Evolutionary conservation across 1,284 basidiomycete genomes (phyloP), one percentile per base, ranked within the genome.

Genomic region (Cutaneotrichosporon spelunceum): DNA sequence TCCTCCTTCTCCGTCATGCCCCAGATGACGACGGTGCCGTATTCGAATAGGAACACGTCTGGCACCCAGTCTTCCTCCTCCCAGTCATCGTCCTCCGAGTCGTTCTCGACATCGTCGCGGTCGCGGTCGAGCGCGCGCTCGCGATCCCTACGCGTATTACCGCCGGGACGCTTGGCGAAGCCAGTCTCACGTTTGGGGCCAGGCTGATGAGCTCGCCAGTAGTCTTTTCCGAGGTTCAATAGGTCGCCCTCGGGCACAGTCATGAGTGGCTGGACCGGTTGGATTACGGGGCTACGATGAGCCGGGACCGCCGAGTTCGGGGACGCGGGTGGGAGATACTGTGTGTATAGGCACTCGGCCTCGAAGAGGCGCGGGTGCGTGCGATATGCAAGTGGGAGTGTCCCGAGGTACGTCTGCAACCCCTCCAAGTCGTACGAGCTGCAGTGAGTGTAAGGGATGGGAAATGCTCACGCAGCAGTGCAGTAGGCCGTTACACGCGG

Each of bases 401-500:
- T 89, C 65, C 88, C 86, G 71, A 96, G 89, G 79, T 94, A 95
- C 71, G 88, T 88, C 79, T 92, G 85, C 16, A 96, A 83, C 44
- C 92, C 91, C 45, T 85, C 83, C 79, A 96, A 88, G 59, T 89
- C 85, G 76, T 95, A 97, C 14, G 92, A 93, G 50, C 92, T 91
- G 64, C 3, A 19, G 11, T 42, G 14, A 45, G 29, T 36, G 59
- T 48, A 58, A 21, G 59, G 39, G 24, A 13, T n/a, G 5, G 4
- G 1, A 21, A n/a, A 11, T 5, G 79, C 84, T 69, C 77, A 93
- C 90, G 86, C 88, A 42, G 93, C 91, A 16, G 93, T 97, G 59
- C 92, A 91, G 79, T 96, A 97, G 2, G 93, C 93, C 4, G 93
- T 96, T 21, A 95, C 93, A 68, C 94, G 82, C n/a, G 94, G 93